phyloP scores from a whole-genome alignment of 129 eudicot species.

The Ambrosia artemisiifolia region DNA sequence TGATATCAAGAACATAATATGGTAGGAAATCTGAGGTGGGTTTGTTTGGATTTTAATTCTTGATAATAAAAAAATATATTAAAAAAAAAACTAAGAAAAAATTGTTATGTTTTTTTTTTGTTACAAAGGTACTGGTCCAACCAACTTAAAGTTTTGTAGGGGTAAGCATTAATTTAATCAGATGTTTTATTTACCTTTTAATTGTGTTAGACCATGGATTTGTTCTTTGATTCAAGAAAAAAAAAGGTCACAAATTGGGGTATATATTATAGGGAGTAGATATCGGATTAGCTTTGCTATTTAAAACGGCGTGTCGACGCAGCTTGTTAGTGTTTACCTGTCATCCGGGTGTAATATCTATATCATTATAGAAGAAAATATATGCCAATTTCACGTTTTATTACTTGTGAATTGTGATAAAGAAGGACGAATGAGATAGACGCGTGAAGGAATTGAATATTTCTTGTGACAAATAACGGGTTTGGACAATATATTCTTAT shows the following conservation, averaged over 20 bases:
- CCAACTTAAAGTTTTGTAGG: constrained; percentile 30
- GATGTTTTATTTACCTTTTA: constrained; percentile 26
- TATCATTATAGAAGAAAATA: no score
- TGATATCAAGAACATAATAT: constrained; percentile 24
- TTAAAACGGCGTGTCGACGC: no score
- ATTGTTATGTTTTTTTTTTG: not conserved
- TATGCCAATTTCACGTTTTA: not conserved
- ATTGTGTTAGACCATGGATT: constrained; percentile 15
- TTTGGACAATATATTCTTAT: no score
- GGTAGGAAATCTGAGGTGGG: constrained; percentile 14
- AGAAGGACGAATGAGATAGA: constrained; percentile 15
- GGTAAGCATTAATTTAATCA: constrained; percentile 26
- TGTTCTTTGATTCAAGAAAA: constrained; percentile 16
- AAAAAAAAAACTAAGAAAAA: not conserved
- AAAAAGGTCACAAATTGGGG: constrained; percentile 29
- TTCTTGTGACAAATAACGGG: not conserved
- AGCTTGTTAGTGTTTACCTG: no score
- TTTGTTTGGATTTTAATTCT: constrained; percentile 18
- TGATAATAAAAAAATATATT: no score
- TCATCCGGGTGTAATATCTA: no score
- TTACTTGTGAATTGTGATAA: not conserved
- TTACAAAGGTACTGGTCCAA: constrained; percentile 26
- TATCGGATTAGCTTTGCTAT: no score
- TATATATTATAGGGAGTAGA: no score
- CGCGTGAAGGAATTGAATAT: constrained; percentile 21